A percentile compares a stretch with the other conserved stretches of the same genome.
phyloP scores from a whole-genome alignment of 1,284 basidiomycete genomes.

The Ceratobasidium sp. region DNA sequence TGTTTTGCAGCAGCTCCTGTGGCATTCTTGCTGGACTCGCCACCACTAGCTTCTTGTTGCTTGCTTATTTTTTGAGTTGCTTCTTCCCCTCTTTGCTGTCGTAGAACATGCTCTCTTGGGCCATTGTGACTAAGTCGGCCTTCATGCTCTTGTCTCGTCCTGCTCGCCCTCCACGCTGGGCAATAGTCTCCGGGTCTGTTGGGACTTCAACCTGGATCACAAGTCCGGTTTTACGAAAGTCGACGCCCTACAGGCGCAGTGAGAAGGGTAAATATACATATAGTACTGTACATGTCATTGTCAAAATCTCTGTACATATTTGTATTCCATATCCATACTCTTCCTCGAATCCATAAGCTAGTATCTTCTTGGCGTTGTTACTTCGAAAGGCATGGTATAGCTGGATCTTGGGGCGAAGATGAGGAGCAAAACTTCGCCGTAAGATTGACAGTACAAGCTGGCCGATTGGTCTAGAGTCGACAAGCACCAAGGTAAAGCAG shows the following conservation, averaged over 20 bases:
- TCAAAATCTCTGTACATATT: not conserved
- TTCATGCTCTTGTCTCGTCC: not conserved
- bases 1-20: not conserved
- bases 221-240: not conserved
- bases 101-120: not conserved
- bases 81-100: slow-evolving; percentile 4
- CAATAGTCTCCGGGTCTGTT: not conserved
- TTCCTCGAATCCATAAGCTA: not conserved
- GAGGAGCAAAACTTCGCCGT: not conserved
- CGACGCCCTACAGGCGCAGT: slow-evolving; percentile 16
- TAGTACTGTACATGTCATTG: not conserved
- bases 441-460: not conserved
- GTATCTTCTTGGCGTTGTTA: not conserved
- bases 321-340: not conserved
- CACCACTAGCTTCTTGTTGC: too few species aligned
- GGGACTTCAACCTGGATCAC: not conserved
- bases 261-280: too few species aligned
- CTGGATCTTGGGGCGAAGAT: not conserved
- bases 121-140: not conserved
- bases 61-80: too few species aligned
- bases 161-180: not conserved
- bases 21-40: not conserved
- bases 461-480: slow-evolving; percentile 7
- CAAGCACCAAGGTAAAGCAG: slow-evolving; percentile 2
- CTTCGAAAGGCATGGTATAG: not conserved